Evolutionary conservation across 1,284 basidiomycete genomes (phyloP).

Genomic region (Trametes polyzona): DNA sequence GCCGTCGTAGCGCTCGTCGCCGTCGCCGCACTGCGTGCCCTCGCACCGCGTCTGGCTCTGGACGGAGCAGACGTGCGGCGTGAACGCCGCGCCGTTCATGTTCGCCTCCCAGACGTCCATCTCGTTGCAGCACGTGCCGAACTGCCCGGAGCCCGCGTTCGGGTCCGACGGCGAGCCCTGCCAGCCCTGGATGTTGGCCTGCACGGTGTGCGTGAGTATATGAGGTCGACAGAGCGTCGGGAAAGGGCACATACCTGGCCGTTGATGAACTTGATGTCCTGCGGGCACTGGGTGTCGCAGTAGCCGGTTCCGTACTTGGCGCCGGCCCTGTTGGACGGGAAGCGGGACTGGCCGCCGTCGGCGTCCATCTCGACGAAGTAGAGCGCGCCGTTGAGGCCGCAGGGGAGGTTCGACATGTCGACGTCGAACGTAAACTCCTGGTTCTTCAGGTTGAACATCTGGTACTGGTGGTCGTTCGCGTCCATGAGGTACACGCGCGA

Average conservation of each 20-base stretch:
- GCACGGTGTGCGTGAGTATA: background rate
- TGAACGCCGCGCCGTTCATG: slow-evolving; percentile 47
- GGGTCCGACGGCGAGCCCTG: slow-evolving; percentile 38
- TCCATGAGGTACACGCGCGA: slow-evolving; percentile 58
- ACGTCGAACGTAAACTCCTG: slow-evolving; percentile 34
- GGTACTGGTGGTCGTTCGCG: slow-evolving; percentile 45
- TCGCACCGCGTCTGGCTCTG: slow-evolving; percentile 44
- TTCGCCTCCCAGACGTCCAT: slow-evolving; percentile 62
- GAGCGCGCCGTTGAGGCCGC: slow-evolving; percentile 55
- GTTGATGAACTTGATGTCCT: slow-evolving; percentile 55
- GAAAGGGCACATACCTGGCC: slow-evolving; percentile 36
- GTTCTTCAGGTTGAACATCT: slow-evolving; percentile 55
- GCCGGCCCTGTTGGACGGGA: slow-evolving; percentile 47
- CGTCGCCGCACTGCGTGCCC: slow-evolving; percentile 41
- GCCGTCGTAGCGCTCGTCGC: slow-evolving; percentile 41
- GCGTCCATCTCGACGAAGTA: slow-evolving; percentile 44
- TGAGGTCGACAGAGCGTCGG: background rate
- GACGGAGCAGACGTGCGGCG: slow-evolving; percentile 49
- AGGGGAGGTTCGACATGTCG: slow-evolving; percentile 54
- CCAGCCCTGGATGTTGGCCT: slow-evolving; percentile 52
- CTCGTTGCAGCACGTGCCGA: slow-evolving; percentile 54
- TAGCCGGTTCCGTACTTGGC: slow-evolving; percentile 56
- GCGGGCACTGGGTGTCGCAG: slow-evolving; percentile 50
- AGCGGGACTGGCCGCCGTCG: slow-evolving; percentile 41
- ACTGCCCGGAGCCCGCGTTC: slow-evolving; percentile 48